Evolutionary conservation across 345 rosid species (phyloP).

Genomic region (Salix koriyanagi): DNA sequence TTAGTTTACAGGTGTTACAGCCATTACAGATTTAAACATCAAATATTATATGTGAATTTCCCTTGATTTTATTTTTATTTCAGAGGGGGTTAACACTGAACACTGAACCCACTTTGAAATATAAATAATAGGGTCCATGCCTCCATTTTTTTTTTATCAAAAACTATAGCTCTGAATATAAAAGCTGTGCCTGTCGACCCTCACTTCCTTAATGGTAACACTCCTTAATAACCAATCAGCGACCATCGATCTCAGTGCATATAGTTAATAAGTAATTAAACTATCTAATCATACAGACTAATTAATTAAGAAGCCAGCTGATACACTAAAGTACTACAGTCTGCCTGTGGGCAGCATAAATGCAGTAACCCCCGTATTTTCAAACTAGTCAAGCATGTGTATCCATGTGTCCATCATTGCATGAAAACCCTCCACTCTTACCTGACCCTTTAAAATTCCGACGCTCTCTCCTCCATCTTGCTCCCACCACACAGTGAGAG

Average conservation of each 20-base stretch:
- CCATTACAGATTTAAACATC: too few relatives aligned
- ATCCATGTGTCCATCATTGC: slow-evolving; percentile 26
- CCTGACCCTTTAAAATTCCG: not conserved
- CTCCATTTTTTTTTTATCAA: not conserved
- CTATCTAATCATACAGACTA: not conserved
- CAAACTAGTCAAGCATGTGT: slow-evolving; percentile 21
- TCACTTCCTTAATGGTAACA: not conserved
- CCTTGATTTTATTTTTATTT: too few relatives aligned
- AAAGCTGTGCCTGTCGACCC: not conserved
- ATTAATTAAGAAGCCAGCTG: not conserved
- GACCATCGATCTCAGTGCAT: slow-evolving; percentile 7
- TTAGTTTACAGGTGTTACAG: too few relatives aligned
- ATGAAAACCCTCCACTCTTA: slow-evolving; percentile 10
- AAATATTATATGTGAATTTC: too few relatives aligned
- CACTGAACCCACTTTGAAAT: not conserved
- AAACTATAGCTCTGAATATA: not conserved
- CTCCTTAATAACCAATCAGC: not conserved
- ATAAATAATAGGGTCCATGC: not conserved
- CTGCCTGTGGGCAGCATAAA: not conserved
- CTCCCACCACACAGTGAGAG: not conserved
- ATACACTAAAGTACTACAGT: not conserved
- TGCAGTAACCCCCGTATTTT: not conserved
- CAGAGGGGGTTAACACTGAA: too few relatives aligned
- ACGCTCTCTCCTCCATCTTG: not conserved
- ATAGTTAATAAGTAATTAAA: not conserved